Evolutionary conservation across 768 basidiomycete genomes (phyloP), one percentile per base, ranked within the genome.

Genomic region (Naematelia encephala): DNA sequence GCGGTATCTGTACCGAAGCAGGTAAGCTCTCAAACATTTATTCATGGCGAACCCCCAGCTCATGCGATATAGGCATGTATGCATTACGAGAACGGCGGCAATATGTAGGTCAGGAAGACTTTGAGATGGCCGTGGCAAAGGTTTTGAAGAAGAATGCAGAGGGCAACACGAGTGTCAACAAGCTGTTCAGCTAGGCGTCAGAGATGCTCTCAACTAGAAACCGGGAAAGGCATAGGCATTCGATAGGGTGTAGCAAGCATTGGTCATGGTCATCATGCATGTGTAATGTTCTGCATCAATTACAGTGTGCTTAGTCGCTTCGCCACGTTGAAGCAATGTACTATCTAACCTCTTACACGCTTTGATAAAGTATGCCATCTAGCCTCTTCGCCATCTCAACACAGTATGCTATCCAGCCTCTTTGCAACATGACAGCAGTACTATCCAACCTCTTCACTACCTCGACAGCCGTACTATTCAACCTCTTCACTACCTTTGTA

Each of bases 41-140:
- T 59, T 10, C 48, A 14, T 13, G 23, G 10, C 50, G 50, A 10
- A 14, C 19, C 14, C 29, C 16, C 25, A 28, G 21, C 4, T 51
- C 8, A 48, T 21, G 19, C 23, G 14, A 26, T 57, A 8, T 62
- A 87, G 91, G 91, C 25, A 97, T 97, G 94, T 98, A 96, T 71
- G 94, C 94, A 0, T 81, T 99, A 2, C 84, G 94, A 16, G 94
- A 99, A 78, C 84, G 94, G 59, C 81, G 94, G 64, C 93, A 96
- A 65, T 93, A 98, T 76, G 94, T 98, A 51, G 96, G 93, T 2
- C 93, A 96, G 78, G 94, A 98, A 73, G 94, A 98, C 73, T 98
- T 98, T 71, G 96, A 97, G 81, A 92, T 97, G 80, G 93, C 94
- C 29, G 89, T 97, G 12, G 92, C 93, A 1, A 98, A 96, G 84